Evolutionary conservation across 768 basidiomycete species (phyloP).

Genomic region (Mycena chlorophos): DNA sequence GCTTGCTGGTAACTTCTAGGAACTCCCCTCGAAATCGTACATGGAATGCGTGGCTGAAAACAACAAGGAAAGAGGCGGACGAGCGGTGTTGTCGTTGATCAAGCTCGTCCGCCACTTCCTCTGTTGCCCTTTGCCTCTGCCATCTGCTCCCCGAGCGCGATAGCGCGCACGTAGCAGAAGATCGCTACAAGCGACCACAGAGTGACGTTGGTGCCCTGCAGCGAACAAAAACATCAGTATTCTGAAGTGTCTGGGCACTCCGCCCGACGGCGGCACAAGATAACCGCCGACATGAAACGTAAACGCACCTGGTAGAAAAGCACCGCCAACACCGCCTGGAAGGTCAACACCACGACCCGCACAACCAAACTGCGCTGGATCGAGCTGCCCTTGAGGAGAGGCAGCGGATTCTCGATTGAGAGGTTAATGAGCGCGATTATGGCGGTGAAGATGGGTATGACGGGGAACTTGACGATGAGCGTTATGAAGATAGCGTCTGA

Average conservation of each 20-base stretch:
- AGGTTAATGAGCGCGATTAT: conserved; percentile 58
- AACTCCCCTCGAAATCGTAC: conserved; percentile 16
- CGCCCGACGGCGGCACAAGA: too few relatives aligned
- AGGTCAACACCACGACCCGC: conserved; percentile 60
- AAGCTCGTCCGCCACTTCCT: conserved; percentile 59
- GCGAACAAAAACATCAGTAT: conserved; percentile 10
- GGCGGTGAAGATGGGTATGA: conserved; percentile 72
- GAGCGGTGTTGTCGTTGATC: conserved; percentile 32
- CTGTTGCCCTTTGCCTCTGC: conserved; percentile 62
- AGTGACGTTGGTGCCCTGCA: conserved; percentile 79
- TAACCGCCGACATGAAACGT: neutral
- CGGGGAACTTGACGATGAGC: conserved; percentile 74
- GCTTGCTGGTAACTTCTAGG: conserved; percentile 17
- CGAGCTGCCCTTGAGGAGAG: conserved; percentile 51
- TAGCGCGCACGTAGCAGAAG: conserved; percentile 65
- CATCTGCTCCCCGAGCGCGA: conserved; percentile 68
- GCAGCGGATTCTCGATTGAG: conserved; percentile 72
- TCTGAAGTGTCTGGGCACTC: too few relatives aligned
- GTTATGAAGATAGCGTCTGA: conserved; percentile 59
- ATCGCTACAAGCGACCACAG: conserved; percentile 78
- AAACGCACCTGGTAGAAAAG: conserved; percentile 74
- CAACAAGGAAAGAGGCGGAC: conserved; percentile 13
- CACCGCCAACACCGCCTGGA: conserved; percentile 62
- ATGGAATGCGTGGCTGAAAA: conserved; percentile 6
- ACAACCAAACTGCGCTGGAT: conserved; percentile 67